These are phyloP conservation scores for Plenodomus lindquistii DNA, from an alignment of 2,329 filamentous ascomycete genomes.

Conservation along the genomic window DNA sequence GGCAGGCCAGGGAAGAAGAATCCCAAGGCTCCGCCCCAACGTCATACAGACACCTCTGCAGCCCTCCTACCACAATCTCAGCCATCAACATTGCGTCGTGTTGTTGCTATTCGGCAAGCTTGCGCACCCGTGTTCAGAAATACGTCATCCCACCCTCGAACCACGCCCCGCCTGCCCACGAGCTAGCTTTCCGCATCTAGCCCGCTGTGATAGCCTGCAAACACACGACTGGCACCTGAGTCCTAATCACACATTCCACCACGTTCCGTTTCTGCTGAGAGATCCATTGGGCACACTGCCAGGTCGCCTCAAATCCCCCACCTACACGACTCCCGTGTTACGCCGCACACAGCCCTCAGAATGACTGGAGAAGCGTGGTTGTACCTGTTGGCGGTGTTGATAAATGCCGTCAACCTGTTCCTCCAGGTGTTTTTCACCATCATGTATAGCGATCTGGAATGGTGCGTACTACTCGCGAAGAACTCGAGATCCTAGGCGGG, in stretches of 20 bases:
- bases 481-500: not conserved
- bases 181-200: constrained; percentile 42
- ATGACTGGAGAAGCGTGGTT: constrained; percentile 99
- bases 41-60: constrained; percentile 40
- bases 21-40: constrained; percentile 26
- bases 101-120: not conserved
- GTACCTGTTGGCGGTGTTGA: constrained; percentile 95
- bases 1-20: constrained; percentile 22
- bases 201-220: constrained; percentile 34
- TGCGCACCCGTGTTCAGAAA: not conserved
- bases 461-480: constrained; percentile 63
- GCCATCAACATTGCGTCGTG: not conserved
- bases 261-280: constrained; percentile 15
- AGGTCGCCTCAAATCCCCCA: constrained; percentile 11
- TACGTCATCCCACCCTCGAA: constrained; percentile 28
- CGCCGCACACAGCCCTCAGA: constrained; percentile 46
- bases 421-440: constrained; percentile 99
- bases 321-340: constrained; percentile 17
- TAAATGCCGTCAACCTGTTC: constrained; percentile 99
- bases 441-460: constrained; percentile 99
- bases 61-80: constrained; percentile 17
- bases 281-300: constrained; percentile 12
- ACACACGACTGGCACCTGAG: constrained; percentile 38
- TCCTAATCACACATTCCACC: constrained; percentile 20
- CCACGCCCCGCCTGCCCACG: constrained; percentile 33